These are phyloP conservation scores for Termitomyces sp. DNA, from an alignment of 768 basidiomycete genomes.

Conservation along the genomic window DNA sequence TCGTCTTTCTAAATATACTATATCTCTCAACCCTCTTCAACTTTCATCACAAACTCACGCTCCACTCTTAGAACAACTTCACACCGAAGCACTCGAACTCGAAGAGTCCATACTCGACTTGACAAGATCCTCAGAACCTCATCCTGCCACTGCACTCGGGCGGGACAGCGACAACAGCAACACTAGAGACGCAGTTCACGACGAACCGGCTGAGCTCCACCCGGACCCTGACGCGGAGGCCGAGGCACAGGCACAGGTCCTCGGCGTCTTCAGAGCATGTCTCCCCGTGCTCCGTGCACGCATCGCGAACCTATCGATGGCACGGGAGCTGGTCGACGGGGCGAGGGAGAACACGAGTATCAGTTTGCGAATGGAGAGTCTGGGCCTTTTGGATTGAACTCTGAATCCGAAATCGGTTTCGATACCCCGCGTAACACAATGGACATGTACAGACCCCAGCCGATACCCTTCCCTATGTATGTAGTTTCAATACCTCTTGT, in stretches of 20 bases:
- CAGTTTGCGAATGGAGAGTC: conserved; percentile 41
- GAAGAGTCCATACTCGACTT: conserved; percentile 22
- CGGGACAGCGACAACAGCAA: too few species aligned
- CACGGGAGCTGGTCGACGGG: conserved; percentile 43
- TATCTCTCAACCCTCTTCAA: too few species aligned
- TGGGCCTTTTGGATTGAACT: conserved; percentile 26
- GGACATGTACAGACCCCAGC: not conserved
- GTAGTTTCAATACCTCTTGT: not conserved
- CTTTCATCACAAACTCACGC: not conserved
- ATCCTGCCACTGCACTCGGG: not conserved
- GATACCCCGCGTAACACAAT: not conserved
- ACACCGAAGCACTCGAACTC: conserved; percentile 18
- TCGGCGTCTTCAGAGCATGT: conserved; percentile 38
- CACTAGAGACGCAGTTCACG: not conserved
- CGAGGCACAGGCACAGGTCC: conserved; percentile 34
- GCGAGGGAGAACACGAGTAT: conserved; percentile 46
- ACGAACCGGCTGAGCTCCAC: not conserved
- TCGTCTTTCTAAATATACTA: not conserved
- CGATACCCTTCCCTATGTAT: not conserved
- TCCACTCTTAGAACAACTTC: conserved; percentile 17
- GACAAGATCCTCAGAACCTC: conserved; percentile 3
- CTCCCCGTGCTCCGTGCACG: conserved; percentile 44
- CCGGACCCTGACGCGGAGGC: not conserved
- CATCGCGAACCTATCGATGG: conserved; percentile 40
- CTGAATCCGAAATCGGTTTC: not conserved